Evolutionary conservation across 257 asterid species (phyloP).

Genomic region (Fraxinus anomala): DNA sequence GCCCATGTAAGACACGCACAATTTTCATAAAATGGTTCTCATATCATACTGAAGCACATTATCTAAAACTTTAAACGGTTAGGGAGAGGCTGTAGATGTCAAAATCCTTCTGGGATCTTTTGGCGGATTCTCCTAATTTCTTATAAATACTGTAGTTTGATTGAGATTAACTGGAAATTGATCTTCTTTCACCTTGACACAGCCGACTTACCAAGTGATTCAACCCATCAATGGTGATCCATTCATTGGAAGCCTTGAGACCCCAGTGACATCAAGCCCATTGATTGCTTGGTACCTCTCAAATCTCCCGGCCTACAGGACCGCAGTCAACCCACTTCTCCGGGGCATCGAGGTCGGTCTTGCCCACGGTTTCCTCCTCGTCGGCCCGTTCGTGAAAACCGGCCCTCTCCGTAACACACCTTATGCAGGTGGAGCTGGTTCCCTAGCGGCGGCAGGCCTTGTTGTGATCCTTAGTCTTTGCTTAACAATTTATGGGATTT

Average conservation of each 20-base stretch:
- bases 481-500: constrained; percentile 44
- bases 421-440: constrained; percentile 46
- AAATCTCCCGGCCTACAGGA: constrained; percentile 64
- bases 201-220: constrained; percentile 94
- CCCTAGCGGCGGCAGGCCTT: constrained; percentile 54
- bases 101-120: too few relatives aligned
- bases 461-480: constrained; percentile 45
- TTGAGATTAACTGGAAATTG: background rate
- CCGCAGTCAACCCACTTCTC: constrained; percentile 63
- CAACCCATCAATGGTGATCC: constrained; percentile 97
- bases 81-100: background rate
- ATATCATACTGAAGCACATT: background rate
- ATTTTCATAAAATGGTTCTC: background rate
- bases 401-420: constrained; percentile 52
- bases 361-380: constrained; percentile 53
- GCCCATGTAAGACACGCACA: background rate
- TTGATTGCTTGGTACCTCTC: constrained; percentile 93
- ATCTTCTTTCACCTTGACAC: constrained; percentile 24
- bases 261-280: constrained; percentile 96
- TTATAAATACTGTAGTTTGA: too few relatives aligned
- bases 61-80: background rate
- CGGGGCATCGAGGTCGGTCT: constrained; percentile 56
- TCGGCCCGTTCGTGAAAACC: constrained; percentile 51
- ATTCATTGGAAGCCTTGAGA: constrained; percentile 92
- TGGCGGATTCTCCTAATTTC: too few relatives aligned